Conservation (phyloP, 352 stramenopile species). For the Pythium dissimile region DNA sequence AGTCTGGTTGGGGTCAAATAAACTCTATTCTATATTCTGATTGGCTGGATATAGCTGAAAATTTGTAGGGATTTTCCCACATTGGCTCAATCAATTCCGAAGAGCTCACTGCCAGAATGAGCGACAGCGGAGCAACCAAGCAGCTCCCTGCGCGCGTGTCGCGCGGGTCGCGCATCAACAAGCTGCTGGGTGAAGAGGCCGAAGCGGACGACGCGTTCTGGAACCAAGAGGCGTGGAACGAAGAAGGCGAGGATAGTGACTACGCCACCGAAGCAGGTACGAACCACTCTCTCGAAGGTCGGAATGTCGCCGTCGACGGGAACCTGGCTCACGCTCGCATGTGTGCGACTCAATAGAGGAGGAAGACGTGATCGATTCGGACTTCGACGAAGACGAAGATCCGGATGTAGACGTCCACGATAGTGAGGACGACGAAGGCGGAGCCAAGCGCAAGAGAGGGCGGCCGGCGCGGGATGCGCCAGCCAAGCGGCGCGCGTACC, state of each 20-base stretch:
- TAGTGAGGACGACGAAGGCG: slow-evolving; percentile 56
- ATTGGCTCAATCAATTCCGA: too few relatives aligned
- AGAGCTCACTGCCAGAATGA: slow-evolving; percentile 2
- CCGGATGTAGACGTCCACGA: slow-evolving; percentile 80
- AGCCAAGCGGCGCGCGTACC: slow-evolving; percentile 18
- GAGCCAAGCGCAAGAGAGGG: slow-evolving; percentile 26
- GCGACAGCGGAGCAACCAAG: background rate
- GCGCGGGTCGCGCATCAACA: slow-evolving; percentile 72
- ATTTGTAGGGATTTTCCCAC: background rate
- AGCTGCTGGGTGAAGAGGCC: slow-evolving; percentile 83
- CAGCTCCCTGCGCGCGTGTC: slow-evolving; percentile 60
- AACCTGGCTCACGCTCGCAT: too few relatives aligned
- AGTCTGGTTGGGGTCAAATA: background rate
- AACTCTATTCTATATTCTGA: background rate
- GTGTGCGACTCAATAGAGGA: slow-evolving; percentile 51
- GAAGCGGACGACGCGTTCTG: slow-evolving; percentile 88
- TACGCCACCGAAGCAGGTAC: slow-evolving; percentile 87
- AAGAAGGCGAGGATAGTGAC: slow-evolving; percentile 81
- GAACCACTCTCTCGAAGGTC: background rate
- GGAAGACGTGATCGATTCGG: slow-evolving; percentile 84
- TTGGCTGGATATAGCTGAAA: slow-evolving; percentile 10
- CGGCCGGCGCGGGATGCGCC: slow-evolving; percentile 4
- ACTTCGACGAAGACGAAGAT: slow-evolving; percentile 84
- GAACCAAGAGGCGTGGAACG: slow-evolving; percentile 80
- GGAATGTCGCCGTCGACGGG: background rate